Conservation (phyloP, 1,284 basidiomycete genomes). For the Moesziomyces globuligerus region DNA sequence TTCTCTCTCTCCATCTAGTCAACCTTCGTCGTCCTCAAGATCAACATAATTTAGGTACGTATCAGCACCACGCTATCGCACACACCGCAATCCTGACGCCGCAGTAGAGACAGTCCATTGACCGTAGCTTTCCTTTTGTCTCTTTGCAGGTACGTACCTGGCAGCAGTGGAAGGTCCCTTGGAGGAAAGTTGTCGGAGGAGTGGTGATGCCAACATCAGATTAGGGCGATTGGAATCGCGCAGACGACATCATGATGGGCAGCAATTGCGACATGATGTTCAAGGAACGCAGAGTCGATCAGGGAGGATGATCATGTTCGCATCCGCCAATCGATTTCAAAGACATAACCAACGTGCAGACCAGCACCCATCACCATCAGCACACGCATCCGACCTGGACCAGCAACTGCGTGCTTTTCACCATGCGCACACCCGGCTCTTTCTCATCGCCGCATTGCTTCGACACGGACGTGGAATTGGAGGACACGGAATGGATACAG, state of each 20-base stretch:
- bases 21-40: slow-evolving; percentile 48
- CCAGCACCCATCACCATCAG: slow-evolving; percentile 3
- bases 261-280: neutral
- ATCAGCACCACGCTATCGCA: neutral
- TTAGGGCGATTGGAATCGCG: slow-evolving; percentile 13
- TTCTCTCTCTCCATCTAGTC: slow-evolving; percentile 30
- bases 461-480: neutral
- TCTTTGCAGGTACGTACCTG: slow-evolving; percentile 30
- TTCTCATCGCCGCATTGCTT: too few species aligned
- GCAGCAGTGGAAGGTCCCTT: slow-evolving; percentile 7
- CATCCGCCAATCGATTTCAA: slow-evolving; percentile 13
- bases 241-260: slow-evolving; percentile 19
- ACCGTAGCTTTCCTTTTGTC: slow-evolving; percentile 1
- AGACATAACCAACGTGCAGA: slow-evolving; percentile 2
- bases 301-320: slow-evolving; percentile 34
- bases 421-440: neutral
- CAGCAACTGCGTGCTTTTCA: neutral
- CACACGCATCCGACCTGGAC: neutral
- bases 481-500: neutral
- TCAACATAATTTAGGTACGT: slow-evolving; percentile 48
- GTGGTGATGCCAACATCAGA: slow-evolving; percentile 19
- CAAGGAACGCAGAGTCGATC: slow-evolving; percentile 1
- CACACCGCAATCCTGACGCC: neutral
- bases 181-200: slow-evolving; percentile 7
- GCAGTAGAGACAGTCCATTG: neutral